phyloP scores from a whole-genome alignment of 306 rosid species.

The Lagenaria siceraria region DNA sequence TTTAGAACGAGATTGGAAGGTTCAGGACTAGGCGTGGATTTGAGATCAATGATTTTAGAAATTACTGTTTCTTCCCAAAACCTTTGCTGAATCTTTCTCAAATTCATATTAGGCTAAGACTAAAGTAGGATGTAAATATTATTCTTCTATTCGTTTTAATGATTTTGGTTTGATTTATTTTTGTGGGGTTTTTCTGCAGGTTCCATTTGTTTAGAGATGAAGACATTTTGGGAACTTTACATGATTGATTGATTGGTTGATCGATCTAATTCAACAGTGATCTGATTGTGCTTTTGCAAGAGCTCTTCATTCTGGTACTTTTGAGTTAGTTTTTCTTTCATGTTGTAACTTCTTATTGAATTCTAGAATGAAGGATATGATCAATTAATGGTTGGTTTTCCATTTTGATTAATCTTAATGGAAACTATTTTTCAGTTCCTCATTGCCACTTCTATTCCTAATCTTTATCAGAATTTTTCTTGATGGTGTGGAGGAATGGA shows the following conservation, averaged over 20 bases:
- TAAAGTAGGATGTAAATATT: neutral
- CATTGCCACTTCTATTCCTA: neutral
- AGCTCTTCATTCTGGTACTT: neutral
- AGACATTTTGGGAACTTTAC: slow-evolving; percentile 29
- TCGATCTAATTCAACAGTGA: neutral
- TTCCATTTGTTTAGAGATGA: slow-evolving; percentile 35
- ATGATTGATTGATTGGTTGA: slow-evolving; percentile 6
- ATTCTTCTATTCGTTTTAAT: neutral
- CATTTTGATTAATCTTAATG: neutral
- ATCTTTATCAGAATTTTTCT: neutral
- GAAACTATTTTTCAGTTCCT: neutral
- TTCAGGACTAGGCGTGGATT: neutral
- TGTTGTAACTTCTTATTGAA: neutral
- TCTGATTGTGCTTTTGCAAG: neutral
- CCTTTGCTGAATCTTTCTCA: neutral
- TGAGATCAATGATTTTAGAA: neutral
- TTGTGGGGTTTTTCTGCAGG: slow-evolving; percentile 29
- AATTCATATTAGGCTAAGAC: neutral
- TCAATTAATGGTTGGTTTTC: neutral
- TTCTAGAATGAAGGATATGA: neutral
- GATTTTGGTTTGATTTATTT: neutral
- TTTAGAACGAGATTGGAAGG: neutral
- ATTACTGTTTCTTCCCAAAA: neutral
- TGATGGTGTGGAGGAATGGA: neutral
- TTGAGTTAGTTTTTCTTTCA: neutral